Conservation (phyloP, 2,329 filamentous ascomycete species). For the Xylaria sp. region DNA sequence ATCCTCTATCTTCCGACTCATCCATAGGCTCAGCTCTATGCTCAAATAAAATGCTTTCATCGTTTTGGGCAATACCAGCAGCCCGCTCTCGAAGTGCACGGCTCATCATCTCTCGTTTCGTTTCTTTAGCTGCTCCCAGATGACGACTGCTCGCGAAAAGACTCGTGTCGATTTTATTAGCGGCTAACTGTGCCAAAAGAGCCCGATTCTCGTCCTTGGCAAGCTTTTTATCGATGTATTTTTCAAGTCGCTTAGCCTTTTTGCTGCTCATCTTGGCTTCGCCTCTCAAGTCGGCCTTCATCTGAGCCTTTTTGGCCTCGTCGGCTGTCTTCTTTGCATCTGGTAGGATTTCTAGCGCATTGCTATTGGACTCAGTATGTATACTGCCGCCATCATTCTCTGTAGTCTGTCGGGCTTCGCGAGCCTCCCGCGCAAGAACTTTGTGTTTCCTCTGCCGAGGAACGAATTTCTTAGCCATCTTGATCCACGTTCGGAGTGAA, state of each 20-base stretch:
- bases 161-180: slow-evolving; percentile 82
- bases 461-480: slow-evolving; percentile 67
- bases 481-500: slow-evolving; percentile 37
- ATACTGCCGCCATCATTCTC: slow-evolving; percentile 54
- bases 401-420: slow-evolving; percentile 61
- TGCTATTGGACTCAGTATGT: slow-evolving; percentile 58
- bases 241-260: slow-evolving; percentile 73
- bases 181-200: slow-evolving; percentile 83
- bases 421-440: slow-evolving; percentile 71
- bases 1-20: slow-evolving; percentile 49
- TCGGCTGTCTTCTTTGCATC: slow-evolving; percentile 55
- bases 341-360: slow-evolving; percentile 63
- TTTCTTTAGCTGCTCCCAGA: slow-evolving; percentile 77
- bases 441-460: slow-evolving; percentile 75
- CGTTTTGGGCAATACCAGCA: slow-evolving; percentile 69
- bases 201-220: slow-evolving; percentile 91
- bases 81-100: slow-evolving; percentile 71
- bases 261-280: slow-evolving; percentile 70
- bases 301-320: slow-evolving; percentile 64
- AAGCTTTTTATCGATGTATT: slow-evolving; percentile 87
- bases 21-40: slow-evolving; percentile 51
- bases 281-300: slow-evolving; percentile 64
- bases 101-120: slow-evolving; percentile 73
- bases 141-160: slow-evolving; percentile 81
- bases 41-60: slow-evolving; percentile 65